phyloP scores from a whole-genome alignment of 2,329 filamentous ascomycete species.

The Epichloe gansuensis region DNA sequence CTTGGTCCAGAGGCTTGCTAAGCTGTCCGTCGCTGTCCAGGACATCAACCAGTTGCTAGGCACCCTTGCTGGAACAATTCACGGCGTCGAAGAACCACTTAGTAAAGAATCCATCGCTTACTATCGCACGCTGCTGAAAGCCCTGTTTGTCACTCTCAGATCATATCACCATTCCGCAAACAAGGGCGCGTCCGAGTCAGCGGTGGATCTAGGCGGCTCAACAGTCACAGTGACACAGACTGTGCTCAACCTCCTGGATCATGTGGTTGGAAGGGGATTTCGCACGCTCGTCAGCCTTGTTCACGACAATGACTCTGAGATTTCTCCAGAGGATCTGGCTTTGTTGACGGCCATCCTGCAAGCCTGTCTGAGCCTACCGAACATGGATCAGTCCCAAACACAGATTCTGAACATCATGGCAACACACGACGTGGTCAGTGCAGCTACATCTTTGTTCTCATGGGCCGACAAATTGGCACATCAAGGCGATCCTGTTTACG shows the following conservation, averaged over 20 bases:
- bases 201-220: slow-evolving; percentile 21
- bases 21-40: slow-evolving; percentile 35
- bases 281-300: slow-evolving; percentile 68
- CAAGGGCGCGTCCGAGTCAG: slow-evolving; percentile 18
- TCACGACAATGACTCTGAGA: slow-evolving; percentile 54
- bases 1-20: slow-evolving; percentile 67
- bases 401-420: slow-evolving; percentile 61
- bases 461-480: slow-evolving; percentile 80
- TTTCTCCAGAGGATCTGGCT: slow-evolving; percentile 68
- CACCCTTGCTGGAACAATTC: slow-evolving; percentile 40
- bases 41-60: slow-evolving; percentile 41
- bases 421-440: slow-evolving; percentile 62
- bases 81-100: slow-evolving; percentile 42
- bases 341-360: slow-evolving; percentile 83
- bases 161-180: slow-evolving; percentile 38
- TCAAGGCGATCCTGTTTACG: slow-evolving; percentile 78
- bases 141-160: slow-evolving; percentile 72
- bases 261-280: slow-evolving; percentile 72
- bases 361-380: slow-evolving; percentile 66
- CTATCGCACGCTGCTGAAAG: slow-evolving; percentile 72
- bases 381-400: slow-evolving; percentile 57
- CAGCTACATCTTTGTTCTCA: slow-evolving; percentile 78
- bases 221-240: slow-evolving; percentile 41
- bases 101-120: slow-evolving; percentile 46
- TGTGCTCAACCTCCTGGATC: slow-evolving; percentile 68